Conservation (phyloP, 345 rosid species). For the Eucalyptus urophylla region DNA sequence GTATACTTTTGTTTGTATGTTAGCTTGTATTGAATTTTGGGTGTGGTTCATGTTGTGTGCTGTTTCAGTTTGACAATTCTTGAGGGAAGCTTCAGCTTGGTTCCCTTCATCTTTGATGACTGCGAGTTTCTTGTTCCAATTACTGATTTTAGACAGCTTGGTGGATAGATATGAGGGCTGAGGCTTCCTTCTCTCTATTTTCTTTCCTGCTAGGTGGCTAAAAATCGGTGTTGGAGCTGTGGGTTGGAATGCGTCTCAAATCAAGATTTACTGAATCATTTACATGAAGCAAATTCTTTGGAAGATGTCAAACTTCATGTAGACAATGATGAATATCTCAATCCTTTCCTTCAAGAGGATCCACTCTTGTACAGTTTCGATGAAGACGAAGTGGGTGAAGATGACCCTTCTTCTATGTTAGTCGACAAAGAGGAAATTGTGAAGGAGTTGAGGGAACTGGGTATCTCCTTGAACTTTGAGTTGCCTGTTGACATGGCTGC, state of each 20-base stretch:
- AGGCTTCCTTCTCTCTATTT: neutral
- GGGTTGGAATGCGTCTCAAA: slow-evolving; percentile 18
- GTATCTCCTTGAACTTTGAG: slow-evolving; percentile 20
- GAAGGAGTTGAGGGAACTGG: slow-evolving; percentile 33
- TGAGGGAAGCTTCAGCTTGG: neutral
- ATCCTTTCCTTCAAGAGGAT: slow-evolving; percentile 75
- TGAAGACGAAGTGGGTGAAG: slow-evolving; percentile 68
- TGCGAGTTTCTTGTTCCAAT: neutral
- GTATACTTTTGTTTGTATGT: neutral
- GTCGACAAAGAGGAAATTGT: slow-evolving; percentile 35
- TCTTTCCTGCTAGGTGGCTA: slow-evolving; percentile 47
- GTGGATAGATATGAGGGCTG: neutral
- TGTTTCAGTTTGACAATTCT: neutral
- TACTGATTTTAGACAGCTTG: neutral
- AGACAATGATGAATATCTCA: slow-evolving; percentile 54
- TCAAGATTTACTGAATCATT: slow-evolving; percentile 30
- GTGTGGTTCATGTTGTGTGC: neutral
- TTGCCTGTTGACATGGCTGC: slow-evolving; percentile 6
- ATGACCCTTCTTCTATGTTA: slow-evolving; percentile 10
- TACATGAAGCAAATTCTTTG: slow-evolving; percentile 16
- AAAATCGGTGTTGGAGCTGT: slow-evolving; percentile 71
- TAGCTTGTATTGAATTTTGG: neutral
- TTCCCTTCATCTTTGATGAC: neutral
- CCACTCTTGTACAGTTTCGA: slow-evolving; percentile 64
- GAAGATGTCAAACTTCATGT: slow-evolving; percentile 24